Conservation (phyloP, 2,329 filamentous ascomycete genomes). For the Fusarium napiforme region DNA sequence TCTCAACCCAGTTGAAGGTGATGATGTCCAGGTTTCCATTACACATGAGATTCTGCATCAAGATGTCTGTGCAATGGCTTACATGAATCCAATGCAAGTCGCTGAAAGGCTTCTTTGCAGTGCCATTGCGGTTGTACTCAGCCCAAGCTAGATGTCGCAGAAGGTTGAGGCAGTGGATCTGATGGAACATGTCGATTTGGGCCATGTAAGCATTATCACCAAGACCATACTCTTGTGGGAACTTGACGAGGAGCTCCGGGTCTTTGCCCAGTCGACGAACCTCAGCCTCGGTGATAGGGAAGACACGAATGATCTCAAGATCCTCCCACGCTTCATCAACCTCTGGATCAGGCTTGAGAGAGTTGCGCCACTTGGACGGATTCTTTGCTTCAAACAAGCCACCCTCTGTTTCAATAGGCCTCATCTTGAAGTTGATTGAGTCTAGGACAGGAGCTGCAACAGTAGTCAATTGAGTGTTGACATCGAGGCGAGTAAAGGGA, state of each 20-base stretch:
- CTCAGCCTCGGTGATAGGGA: constrained; percentile 1
- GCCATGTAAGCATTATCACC: constrained; percentile 11
- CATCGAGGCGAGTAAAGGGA: accelerated
- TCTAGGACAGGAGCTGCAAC: not conserved
- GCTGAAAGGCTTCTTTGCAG: not conserved
- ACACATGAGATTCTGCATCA: constrained; percentile 14
- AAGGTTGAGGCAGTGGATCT: constrained; percentile 14
- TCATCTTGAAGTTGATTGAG: constrained; percentile 1
- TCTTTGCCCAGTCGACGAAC: constrained; percentile 6
- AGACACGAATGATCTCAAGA: constrained; percentile 10
- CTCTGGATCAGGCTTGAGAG: not conserved
- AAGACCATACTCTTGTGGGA: constrained; percentile 3
- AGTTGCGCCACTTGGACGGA: constrained; percentile 8
- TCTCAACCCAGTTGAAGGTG: constrained; percentile 16
- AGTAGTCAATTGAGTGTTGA: accelerated
- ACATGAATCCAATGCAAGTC: constrained; percentile 18
- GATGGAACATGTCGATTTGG: constrained; percentile 15
- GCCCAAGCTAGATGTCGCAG: constrained; percentile 4
- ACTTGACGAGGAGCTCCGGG: constrained; percentile 15
- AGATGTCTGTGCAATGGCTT: constrained; percentile 8
- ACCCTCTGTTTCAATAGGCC: not conserved
- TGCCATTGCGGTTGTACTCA: constrained; percentile 8
- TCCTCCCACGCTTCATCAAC: constrained; percentile 19
- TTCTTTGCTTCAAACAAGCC: constrained; percentile 15
- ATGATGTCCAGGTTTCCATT: constrained; percentile 8